Evolutionary conservation across 331 rosid genomes (phyloP).

Genomic region (Saraca asoca): DNA sequence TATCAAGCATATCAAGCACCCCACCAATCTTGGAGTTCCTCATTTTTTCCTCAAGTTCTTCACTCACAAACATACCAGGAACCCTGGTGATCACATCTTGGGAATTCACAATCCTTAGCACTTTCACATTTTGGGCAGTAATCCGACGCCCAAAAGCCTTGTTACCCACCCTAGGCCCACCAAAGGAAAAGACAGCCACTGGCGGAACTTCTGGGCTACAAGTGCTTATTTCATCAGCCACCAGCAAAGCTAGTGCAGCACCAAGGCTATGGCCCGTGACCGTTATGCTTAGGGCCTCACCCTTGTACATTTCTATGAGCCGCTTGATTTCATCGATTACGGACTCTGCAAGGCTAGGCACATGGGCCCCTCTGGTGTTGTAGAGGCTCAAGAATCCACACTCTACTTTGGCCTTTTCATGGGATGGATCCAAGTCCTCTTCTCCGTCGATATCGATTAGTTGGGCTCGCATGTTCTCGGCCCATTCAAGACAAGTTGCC

Average conservation of each 20-base stretch:
- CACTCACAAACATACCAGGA: slow-evolving; percentile 54
- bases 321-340: slow-evolving; percentile 71
- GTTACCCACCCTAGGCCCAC: slow-evolving; percentile 92
- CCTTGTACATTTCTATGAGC: slow-evolving; percentile 55
- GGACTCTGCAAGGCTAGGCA: slow-evolving; percentile 63
- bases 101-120: slow-evolving; percentile 74
- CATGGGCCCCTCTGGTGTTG: slow-evolving; percentile 69
- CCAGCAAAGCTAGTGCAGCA: slow-evolving; percentile 72
- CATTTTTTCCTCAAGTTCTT: slow-evolving; percentile 50
- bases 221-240: slow-evolving; percentile 67
- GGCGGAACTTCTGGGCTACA: slow-evolving; percentile 53
- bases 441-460: slow-evolving; percentile 34
- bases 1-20: slow-evolving; percentile 51
- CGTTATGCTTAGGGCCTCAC: slow-evolving; percentile 67
- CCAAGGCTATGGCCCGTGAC: slow-evolving; percentile 94
- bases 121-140: slow-evolving; percentile 52
- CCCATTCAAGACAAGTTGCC: slow-evolving; percentile 98
- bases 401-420: slow-evolving; percentile 56
- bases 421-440: background rate
- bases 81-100: slow-evolving; percentile 85
- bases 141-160: slow-evolving; percentile 56
- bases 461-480: slow-evolving; percentile 77
- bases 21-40: slow-evolving; percentile 43
- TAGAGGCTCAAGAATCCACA: slow-evolving; percentile 78
- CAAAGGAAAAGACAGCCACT: slow-evolving; percentile 80